Conservation (phyloP, 148 eudicot species). For the Chenopodium formosanum region DNA sequence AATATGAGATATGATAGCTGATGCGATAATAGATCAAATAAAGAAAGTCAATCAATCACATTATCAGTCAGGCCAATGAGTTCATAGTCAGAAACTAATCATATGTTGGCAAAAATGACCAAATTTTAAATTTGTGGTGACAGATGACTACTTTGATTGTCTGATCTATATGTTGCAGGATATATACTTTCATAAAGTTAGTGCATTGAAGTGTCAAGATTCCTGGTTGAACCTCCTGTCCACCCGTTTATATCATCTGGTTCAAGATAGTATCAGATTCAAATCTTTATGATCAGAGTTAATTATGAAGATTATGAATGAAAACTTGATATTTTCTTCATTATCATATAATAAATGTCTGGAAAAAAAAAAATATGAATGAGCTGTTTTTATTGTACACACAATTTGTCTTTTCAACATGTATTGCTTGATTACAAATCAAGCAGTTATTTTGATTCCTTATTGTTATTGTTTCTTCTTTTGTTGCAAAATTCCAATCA, state of each 20-base stretch:
- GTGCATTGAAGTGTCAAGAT: neutral
- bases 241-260: neutral
- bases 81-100: neutral
- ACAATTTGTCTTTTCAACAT: neutral
- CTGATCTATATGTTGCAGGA: neutral
- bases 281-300: neutral
- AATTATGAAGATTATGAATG: neutral
- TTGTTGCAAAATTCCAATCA: neutral
- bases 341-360: too few species aligned
- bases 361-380: neutral
- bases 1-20: neutral
- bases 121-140: neutral
- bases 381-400: neutral
- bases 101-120: neutral
- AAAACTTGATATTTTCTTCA: conserved; percentile 19
- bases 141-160: neutral
- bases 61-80: neutral
- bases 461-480: conserved; percentile 19
- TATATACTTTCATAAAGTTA: neutral
- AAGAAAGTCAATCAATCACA: neutral
- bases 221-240: neutral
- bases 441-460: conserved; percentile 7
- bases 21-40: neutral
- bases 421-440: neutral
- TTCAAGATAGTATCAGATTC: neutral